Evolutionary conservation across 169 alveolate species (phyloP).

Genomic region (Plasmodium reichenowi): DNA sequence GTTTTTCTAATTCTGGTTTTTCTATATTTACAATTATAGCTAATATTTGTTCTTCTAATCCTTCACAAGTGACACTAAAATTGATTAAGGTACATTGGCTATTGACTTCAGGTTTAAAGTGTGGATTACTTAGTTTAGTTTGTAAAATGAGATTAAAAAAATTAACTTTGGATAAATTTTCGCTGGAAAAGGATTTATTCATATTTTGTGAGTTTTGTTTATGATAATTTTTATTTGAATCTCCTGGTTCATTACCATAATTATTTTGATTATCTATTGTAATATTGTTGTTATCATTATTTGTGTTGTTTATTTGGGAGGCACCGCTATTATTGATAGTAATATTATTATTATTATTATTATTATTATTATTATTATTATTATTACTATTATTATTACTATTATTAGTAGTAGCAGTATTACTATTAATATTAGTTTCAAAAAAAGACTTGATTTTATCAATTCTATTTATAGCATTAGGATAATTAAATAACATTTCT

Average conservation of each 20-base stretch:
- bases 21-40: slow-evolving; percentile 96
- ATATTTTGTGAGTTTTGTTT: slow-evolving; percentile 25
- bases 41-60: slow-evolving; percentile 96
- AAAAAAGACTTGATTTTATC: slow-evolving; percentile 44
- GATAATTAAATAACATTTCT: slow-evolving; percentile 58
- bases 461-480: slow-evolving; percentile 59
- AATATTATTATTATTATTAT: no score
- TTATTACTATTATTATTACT: background rate
- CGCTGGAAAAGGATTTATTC: slow-evolving; percentile 79
- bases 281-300: background rate
- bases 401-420: background rate
- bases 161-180: slow-evolving; percentile 93
- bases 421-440: slow-evolving; percentile 5
- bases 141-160: slow-evolving; percentile 93
- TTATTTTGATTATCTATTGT: background rate
- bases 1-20: slow-evolving; percentile 96
- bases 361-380: no score
- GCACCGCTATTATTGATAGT: background rate
- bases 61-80: slow-evolving; percentile 97
- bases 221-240: slow-evolving; percentile 20
- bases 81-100: slow-evolving; percentile 97
- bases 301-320: background rate
- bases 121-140: slow-evolving; percentile 97
- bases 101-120: slow-evolving; percentile 97
- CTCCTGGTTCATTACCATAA: background rate